These are phyloP conservation scores for Torulaspora delbrueckii DNA, from an alignment of 805 yeast species.

Conservation along the genomic window DNA sequence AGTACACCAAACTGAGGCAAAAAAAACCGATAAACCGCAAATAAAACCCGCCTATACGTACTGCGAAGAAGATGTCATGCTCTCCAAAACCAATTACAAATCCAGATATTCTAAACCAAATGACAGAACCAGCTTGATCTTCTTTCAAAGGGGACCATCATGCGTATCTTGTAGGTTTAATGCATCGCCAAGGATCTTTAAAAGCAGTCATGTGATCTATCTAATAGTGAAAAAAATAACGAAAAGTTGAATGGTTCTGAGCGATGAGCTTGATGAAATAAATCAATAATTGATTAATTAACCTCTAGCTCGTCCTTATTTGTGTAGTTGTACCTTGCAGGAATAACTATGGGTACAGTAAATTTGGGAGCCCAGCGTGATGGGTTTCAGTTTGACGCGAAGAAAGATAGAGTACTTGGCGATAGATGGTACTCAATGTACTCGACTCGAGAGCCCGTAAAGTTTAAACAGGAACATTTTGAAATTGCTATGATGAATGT, in stretches of 20 bases:
- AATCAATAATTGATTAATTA: background rate
- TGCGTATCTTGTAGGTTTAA: background rate
- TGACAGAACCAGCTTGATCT: no score
- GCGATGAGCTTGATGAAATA: constrained; percentile 3
- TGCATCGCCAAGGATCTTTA: background rate
- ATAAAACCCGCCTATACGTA: constrained; percentile 11
- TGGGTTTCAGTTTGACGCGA: constrained; percentile 18
- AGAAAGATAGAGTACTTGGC: constrained; percentile 26
- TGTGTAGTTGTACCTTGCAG: background rate
- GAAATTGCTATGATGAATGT: constrained; percentile 73
- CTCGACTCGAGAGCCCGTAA: constrained; percentile 19
- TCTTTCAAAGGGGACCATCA: background rate
- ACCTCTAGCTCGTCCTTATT: background rate
- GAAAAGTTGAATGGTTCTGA: background rate
- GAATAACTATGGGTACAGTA: background rate
- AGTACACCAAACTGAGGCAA: background rate
- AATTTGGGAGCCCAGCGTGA: constrained; percentile 13
- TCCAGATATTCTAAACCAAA: background rate
- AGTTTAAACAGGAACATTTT: constrained; percentile 45
- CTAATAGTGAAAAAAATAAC: background rate
- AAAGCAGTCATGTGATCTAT: background rate
- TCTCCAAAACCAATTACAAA: background rate
- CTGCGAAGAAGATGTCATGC: constrained; percentile 32
- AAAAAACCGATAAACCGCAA: constrained; percentile 6
- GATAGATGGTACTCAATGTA: constrained; percentile 30